Evolutionary conservation across 1,284 basidiomycete genomes (phyloP), one percentile per base, ranked within the genome.

Genomic region (Leccinum colubrinum): DNA sequence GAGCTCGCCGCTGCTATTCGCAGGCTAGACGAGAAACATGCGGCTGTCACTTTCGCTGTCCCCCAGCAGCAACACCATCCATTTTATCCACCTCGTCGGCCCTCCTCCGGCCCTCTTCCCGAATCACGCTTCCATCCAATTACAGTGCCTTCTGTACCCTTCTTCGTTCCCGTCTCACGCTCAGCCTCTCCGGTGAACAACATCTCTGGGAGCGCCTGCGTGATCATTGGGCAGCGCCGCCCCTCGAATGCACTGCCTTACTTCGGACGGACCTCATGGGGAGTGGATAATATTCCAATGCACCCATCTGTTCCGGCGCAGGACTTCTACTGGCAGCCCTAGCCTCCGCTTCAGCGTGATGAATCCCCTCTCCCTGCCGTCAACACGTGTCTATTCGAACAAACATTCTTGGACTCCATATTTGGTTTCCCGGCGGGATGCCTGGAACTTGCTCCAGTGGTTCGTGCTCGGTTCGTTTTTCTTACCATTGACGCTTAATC

Each of bases 341-440:
- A 62, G 11, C 17, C 69, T 4, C 72, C 72, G 5, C 71, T 81
- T 30, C 77, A 79, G 62, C 76, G 76, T 1, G 79, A 80, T 61
- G 67, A 77, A 55, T 79, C 79, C 1, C 78, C 81, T 6, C 78
- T 85, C 2, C 84, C 84, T 0, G 84, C 83, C 20, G 76, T 80
- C n/a, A 76, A 83, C 64, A 77, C 77, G 2, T 77, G 77, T 54
- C 72, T 86, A 56, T 86, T 86, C 72, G 77, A 86, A 30, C 74
- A 77, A 1, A 70, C 74, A 2, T 85, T 81, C 72, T 50, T 64
- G 43, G 30, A 56, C 62, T 71, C 72, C 20, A 70, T 69, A 52
- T 68, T 71, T 53, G 67, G 68, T 6, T 74, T 72, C 65, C 66
- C 71, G n/a, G 64, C 63, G 35, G 65, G 61, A 25, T 25, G 25